A percentile compares a stretch with the other conserved stretches of the same genome.
phyloP scores from a whole-genome alignment of 306 rosid genomes.

The Rosa persica region DNA sequence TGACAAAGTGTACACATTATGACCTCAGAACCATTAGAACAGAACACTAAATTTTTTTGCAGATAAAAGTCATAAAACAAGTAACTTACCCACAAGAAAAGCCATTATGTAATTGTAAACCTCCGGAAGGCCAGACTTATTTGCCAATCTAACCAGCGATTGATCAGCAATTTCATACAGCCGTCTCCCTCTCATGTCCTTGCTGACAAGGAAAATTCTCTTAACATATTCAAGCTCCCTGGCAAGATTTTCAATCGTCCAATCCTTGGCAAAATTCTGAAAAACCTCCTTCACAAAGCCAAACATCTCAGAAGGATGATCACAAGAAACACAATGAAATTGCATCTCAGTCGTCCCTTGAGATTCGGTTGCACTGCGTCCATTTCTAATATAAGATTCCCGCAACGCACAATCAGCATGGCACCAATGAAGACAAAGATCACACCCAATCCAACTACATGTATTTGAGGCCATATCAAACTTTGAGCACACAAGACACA shows the following conservation, averaged over 20 bases:
- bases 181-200: conserved; percentile 83
- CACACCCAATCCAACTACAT: conserved; percentile 98
- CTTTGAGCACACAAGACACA: conserved; percentile 94
- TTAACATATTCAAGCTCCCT: conserved; percentile 89
- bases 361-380: conserved; percentile 60
- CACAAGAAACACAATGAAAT: conserved; percentile 96
- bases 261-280: conserved; percentile 77
- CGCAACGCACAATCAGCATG: conserved; percentile 87
- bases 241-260: conserved; percentile 75
- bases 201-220: conserved; percentile 85
- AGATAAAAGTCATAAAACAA: conserved; percentile 4
- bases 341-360: conserved; percentile 90
- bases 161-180: conserved; percentile 70
- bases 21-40: not conserved
- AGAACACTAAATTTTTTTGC: conserved; percentile 9
- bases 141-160: conserved; percentile 63
- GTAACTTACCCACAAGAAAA: conserved; percentile 63
- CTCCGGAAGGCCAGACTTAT: conserved; percentile 68
- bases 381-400: conserved; percentile 87
- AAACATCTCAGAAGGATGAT: conserved; percentile 98
- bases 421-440: conserved; percentile 98
- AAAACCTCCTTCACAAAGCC: conserved; percentile 99
- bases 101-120: conserved; percentile 75
- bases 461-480: conserved; percentile 93
- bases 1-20: not conserved